phyloP scores from a whole-genome alignment of 2,329 filamentous ascomycete genomes.

The Calonectria multiphialidica region DNA sequence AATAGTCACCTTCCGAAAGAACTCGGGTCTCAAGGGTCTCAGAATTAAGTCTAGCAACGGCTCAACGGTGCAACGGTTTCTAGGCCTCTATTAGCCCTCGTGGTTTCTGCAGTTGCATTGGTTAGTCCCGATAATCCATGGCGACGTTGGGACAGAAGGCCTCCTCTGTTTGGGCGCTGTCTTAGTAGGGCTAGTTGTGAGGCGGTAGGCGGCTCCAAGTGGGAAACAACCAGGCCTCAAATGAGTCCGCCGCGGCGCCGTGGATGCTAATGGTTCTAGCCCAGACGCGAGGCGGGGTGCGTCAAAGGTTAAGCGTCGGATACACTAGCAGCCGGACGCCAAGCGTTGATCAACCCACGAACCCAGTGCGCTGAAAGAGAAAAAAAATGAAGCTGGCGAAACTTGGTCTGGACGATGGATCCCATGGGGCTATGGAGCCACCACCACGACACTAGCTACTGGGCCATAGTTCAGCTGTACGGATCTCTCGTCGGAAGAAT shows the following conservation, averaged over 20 bases:
- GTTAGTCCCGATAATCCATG: not conserved
- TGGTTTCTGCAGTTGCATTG: not conserved
- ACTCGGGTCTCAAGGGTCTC: slow-evolving; percentile 4
- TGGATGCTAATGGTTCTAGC: not conserved
- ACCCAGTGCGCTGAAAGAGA: not conserved
- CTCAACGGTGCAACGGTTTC: slow-evolving; percentile 1
- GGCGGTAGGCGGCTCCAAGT: not conserved
- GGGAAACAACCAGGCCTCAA: not conserved
- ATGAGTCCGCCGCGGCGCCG: slow-evolving; percentile 7
- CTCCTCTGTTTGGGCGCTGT: not conserved
- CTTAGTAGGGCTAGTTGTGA: not conserved
- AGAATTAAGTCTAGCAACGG: slow-evolving; percentile 5
- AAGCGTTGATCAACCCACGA: not conserved
- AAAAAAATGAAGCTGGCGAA: slow-evolving; percentile 20
- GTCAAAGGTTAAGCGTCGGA: not conserved
- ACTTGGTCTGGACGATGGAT: slow-evolving; percentile 22
- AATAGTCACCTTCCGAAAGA: not conserved
- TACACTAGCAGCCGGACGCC: not conserved
- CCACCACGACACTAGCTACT: slow-evolving; percentile 16
- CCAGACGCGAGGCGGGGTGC: not conserved
- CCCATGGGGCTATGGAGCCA: slow-evolving; percentile 19
- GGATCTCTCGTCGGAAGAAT: slow-evolving; percentile 18
- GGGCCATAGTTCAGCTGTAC: slow-evolving; percentile 13
- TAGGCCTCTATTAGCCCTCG: not conserved
- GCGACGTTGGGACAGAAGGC: not conserved